Evolutionary conservation across 768 basidiomycete genomes (phyloP).

Genomic region (Thelephora aurantiotincta): DNA sequence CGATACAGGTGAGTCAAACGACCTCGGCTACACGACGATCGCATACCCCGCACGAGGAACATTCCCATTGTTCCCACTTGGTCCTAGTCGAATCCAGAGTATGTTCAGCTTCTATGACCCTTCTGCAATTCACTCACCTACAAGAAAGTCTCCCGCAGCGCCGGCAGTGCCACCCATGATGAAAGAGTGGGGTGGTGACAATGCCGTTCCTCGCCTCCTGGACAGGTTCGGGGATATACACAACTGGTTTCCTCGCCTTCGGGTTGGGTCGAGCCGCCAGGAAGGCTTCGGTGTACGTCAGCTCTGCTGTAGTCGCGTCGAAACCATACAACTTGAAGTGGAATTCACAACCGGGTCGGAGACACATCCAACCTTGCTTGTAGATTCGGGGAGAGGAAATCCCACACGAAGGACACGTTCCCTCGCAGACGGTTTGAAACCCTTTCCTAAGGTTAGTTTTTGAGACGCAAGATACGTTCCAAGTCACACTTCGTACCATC

Average conservation of each 20-base stretch:
- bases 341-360: constrained; percentile 36
- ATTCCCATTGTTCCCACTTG: constrained; percentile 69
- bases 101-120: background rate
- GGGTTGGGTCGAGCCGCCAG: constrained; percentile 21
- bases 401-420: constrained; percentile 31
- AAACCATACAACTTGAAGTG: constrained; percentile 33
- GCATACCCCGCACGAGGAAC: constrained; percentile 42
- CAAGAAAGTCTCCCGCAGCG: constrained; percentile 61
- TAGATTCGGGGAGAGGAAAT: constrained; percentile 39
- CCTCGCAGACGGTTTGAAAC: background rate
- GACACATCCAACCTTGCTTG: constrained; percentile 42
- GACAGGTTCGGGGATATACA: constrained; percentile 24
- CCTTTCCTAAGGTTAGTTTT: constrained; percentile 1
- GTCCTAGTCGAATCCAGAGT: constrained; percentile 25
- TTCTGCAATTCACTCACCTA: constrained; percentile 31
- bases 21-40: background rate
- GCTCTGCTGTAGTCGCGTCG: constrained; percentile 16
- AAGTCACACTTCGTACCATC: too few species aligned
- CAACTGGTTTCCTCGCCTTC: constrained; percentile 19
- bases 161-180: constrained; percentile 55
- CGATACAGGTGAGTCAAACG: background rate
- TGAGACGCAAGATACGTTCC: background rate
- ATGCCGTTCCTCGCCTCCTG: constrained; percentile 17
- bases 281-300: constrained; percentile 37
- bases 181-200: constrained; percentile 40